Evolutionary conservation across 306 rosid species (phyloP).

Genomic region (Prosopis cineraria): DNA sequence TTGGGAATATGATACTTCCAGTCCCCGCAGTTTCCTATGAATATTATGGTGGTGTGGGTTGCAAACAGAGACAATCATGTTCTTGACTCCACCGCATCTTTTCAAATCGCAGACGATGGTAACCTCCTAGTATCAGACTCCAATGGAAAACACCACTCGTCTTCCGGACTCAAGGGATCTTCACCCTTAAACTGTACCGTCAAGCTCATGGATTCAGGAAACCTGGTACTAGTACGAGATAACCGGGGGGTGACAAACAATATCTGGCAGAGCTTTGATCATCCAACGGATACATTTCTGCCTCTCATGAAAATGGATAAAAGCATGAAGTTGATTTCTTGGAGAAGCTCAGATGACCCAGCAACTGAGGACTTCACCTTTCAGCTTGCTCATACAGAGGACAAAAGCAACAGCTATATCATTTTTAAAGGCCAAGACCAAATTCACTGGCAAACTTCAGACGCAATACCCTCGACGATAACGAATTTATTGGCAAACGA

Average conservation of each 20-base stretch:
- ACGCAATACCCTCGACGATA: background rate
- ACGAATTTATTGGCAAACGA: background rate
- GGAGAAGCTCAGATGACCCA: constrained; percentile 32
- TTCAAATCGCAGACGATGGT: constrained; percentile 40
- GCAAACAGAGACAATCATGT: constrained; percentile 40
- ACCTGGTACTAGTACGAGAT: constrained; percentile 36
- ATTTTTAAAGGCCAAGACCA: background rate
- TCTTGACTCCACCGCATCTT: constrained; percentile 7
- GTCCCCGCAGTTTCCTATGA: background rate
- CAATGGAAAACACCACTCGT: constrained; percentile 10
- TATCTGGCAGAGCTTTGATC: constrained; percentile 52
- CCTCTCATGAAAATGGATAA: constrained; percentile 47
- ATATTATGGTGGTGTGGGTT: constrained; percentile 55
- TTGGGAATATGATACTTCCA: constrained; percentile 43
- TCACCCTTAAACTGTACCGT: background rate
- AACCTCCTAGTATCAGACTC: constrained; percentile 28
- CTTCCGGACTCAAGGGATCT: background rate
- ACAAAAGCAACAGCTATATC: background rate
- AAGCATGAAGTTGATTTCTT: constrained; percentile 24
- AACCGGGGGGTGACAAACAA: background rate
- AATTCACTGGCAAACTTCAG: constrained; percentile 20
- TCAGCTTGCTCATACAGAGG: background rate
- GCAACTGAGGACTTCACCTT: constrained; percentile 18
- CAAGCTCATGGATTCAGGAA: constrained; percentile 51
- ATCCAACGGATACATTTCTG: constrained; percentile 58